Conservation (phyloP, 495 filamentous ascomycete genomes). For the Clavariopsis aquatica region DNA sequence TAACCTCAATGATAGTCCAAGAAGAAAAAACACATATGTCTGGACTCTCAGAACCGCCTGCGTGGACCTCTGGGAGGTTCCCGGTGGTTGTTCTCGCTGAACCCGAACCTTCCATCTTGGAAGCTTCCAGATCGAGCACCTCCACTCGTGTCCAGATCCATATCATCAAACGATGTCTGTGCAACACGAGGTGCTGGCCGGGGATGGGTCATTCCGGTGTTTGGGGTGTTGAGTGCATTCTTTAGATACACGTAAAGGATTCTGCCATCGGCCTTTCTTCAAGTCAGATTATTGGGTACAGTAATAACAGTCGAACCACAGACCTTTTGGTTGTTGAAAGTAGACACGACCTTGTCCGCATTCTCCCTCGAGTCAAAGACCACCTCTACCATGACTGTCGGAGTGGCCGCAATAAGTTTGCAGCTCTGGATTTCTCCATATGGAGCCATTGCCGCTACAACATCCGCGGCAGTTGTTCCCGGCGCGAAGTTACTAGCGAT, state of each 20-base stretch:
- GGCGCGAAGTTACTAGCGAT: constrained; percentile 86
- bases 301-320: background rate
- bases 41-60: constrained; percentile 15
- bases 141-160: constrained; percentile 44
- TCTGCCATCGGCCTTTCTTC: constrained; percentile 76
- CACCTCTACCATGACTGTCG: constrained; percentile 84
- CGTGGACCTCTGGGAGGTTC: constrained; percentile 17
- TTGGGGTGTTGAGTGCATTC: constrained; percentile 8
- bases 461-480: constrained; percentile 92
- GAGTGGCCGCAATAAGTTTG: constrained; percentile 65
- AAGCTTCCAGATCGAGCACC: constrained; percentile 25
- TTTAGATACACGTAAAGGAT: constrained; percentile 76
- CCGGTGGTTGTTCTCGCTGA: constrained; percentile 20
- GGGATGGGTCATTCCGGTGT: constrained; percentile 15
- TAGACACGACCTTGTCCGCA: constrained; percentile 77
- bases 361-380: constrained; percentile 73
- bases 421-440: constrained; percentile 70
- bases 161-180: constrained; percentile 28
- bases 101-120: constrained; percentile 41
- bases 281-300: constrained; percentile 5
- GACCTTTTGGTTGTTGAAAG: constrained; percentile 86
- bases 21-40: background rate
- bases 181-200: constrained; percentile 8
- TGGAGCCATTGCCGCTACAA: constrained; percentile 79
- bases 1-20: background rate